A percentile compares a stretch with the other conserved stretches of the same genome.
Evolutionary conservation across 2,329 filamentous ascomycete genomes (phyloP).

Genomic region (Fusarium burgessii): DNA sequence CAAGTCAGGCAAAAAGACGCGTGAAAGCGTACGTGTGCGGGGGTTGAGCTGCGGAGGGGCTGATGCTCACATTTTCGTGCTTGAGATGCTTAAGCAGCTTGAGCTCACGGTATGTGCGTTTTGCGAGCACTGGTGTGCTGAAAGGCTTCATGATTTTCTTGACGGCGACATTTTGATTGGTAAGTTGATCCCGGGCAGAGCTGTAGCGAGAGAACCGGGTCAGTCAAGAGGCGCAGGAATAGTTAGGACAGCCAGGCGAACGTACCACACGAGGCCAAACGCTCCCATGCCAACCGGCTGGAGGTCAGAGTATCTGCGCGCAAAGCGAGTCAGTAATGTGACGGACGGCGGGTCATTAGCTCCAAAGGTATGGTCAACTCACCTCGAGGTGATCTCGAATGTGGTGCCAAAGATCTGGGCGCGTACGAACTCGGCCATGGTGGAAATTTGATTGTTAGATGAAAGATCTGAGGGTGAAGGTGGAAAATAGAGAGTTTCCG

Average conservation of each 20-base stretch:
- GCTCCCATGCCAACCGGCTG: constrained; percentile 99
- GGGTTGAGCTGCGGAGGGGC: constrained; percentile 13
- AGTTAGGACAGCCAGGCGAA: constrained; percentile 18
- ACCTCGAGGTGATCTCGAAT: constrained; percentile 99
- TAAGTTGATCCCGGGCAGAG: constrained; percentile 97
- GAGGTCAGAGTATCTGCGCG: constrained; percentile 88
- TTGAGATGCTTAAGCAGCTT: constrained; percentile 96
- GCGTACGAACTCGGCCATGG: constrained; percentile 98
- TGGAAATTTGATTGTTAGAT: constrained; percentile 53
- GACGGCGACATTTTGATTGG: constrained; percentile 94
- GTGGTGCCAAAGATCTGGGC: constrained; percentile 99
- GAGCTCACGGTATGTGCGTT: constrained; percentile 96
- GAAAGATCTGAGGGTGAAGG: constrained; percentile 12
- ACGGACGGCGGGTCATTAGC: neutral
- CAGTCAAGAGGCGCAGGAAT: constrained; percentile 5
- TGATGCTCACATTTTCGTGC: constrained; percentile 85
- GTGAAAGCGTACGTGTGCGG: neutral
- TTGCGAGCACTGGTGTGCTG: constrained; percentile 97
- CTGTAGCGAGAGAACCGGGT: constrained; percentile 59
- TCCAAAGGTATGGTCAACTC: constrained; percentile 44
- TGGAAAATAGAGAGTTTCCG: constrained; percentile 29
- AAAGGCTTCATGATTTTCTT: constrained; percentile 99
- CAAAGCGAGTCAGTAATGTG: constrained; percentile 26
- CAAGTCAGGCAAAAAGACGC: constrained; percentile 19
- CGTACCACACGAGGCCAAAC: constrained; percentile 97